These are phyloP conservation scores for Camelina laxa DNA, from an alignment of 345 rosid species.

Conservation along the genomic window DNA sequence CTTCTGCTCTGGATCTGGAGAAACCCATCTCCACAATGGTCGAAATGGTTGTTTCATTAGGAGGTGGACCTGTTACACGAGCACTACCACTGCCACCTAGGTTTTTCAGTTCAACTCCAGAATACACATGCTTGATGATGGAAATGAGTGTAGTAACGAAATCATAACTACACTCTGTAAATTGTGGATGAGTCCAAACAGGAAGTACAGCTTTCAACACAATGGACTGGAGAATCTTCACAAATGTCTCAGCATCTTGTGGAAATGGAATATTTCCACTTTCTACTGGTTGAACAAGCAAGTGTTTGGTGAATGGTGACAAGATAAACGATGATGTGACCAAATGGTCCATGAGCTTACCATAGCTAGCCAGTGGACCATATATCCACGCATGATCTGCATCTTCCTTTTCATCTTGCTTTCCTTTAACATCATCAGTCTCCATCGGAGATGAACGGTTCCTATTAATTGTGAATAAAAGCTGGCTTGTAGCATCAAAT, in stretches of 20 bases:
- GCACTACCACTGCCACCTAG: constrained; percentile 54
- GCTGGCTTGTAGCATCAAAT: constrained; percentile 93
- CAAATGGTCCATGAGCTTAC: constrained; percentile 92
- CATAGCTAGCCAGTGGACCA: constrained; percentile 91
- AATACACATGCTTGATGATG: constrained; percentile 82
- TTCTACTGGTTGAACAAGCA: constrained; percentile 76
- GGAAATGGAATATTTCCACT: constrained; percentile 73
- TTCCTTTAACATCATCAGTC: constrained; percentile 69
- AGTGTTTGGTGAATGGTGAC: constrained; percentile 85
- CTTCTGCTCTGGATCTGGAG: constrained; percentile 91
- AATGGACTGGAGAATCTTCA: constrained; percentile 91
- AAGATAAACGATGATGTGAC: constrained; percentile 87
- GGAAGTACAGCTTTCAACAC: constrained; percentile 92
- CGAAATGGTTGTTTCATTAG: constrained; percentile 80
- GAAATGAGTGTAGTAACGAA: constrained; percentile 78
- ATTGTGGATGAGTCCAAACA: constrained; percentile 87
- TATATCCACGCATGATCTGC: constrained; percentile 82
- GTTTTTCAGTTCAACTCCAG: constrained; percentile 93
- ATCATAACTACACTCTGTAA: constrained; percentile 79
- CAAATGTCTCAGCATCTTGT: constrained; percentile 85
- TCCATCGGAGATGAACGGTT: constrained; percentile 86
- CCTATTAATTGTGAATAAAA: constrained; percentile 74
- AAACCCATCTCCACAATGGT: constrained; percentile 99
- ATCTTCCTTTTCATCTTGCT: constrained; percentile 72
- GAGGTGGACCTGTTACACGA: constrained; percentile 85